Conservation (phyloP, 106 monocot genomes). For the Allium fistulosum region DNA sequence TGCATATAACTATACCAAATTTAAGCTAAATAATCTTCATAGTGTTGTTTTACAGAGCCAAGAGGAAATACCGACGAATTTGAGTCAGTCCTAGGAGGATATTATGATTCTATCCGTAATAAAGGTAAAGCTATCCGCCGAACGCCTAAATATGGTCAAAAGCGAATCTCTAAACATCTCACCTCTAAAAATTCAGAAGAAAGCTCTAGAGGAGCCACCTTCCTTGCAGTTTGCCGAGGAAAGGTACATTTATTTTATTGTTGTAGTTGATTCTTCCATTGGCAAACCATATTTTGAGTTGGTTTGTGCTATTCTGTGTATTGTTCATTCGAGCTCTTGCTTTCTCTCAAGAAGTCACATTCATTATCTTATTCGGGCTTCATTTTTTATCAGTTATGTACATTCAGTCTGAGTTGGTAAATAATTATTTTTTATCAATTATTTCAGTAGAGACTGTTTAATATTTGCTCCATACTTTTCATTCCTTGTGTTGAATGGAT, state of each 20-base stretch:
- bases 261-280: not conserved
- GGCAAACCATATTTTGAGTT: not conserved
- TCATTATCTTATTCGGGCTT: too few relatives aligned
- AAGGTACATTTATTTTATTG: constrained; percentile 40
- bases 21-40: constrained; percentile 2
- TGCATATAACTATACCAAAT: too few relatives aligned
- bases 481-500: too few relatives aligned
- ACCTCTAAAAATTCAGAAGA: constrained; percentile 17
- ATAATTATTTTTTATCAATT: too few relatives aligned
- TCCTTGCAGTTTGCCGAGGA: constrained; percentile 96
- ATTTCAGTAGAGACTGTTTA: too few relatives aligned
- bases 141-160: constrained; percentile 39
- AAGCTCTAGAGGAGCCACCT: constrained; percentile 60
- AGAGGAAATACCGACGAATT: constrained; percentile 72
- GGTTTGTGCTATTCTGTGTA: not conserved
- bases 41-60: constrained; percentile 57
- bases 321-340: too few relatives aligned
- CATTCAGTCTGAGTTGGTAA: too few relatives aligned
- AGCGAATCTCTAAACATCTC: constrained; percentile 18
- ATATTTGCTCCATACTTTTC: too few relatives aligned
- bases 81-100: constrained; percentile 67
- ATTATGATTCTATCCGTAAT: constrained; percentile 60
- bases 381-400: too few relatives aligned
- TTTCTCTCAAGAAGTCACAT: too few relatives aligned
- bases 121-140: constrained; percentile 13